These are phyloP conservation scores for Arthroderma sp. DNA, from an alignment of 2,329 filamentous ascomycete genomes.

Conservation along the genomic window DNA sequence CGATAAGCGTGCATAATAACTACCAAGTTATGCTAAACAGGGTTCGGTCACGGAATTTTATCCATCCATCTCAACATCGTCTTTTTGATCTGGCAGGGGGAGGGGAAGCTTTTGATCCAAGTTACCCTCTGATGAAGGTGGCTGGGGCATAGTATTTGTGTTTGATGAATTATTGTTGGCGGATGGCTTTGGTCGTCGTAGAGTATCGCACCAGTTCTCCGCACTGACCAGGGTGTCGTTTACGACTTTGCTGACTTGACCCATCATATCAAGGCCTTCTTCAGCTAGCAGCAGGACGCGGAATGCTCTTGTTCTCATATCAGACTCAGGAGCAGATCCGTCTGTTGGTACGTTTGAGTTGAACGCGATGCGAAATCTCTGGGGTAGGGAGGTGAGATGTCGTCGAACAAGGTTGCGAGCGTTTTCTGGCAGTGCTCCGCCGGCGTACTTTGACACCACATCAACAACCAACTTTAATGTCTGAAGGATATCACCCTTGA, in stretches of 20 bases:
- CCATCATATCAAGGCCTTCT: slow-evolving; percentile 89
- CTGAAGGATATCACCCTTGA: slow-evolving; percentile 61
- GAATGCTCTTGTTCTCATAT: slow-evolving; percentile 50
- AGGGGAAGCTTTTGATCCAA: slow-evolving; percentile 13
- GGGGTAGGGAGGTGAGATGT: slow-evolving; percentile 73
- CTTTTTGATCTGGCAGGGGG: slow-evolving; percentile 15
- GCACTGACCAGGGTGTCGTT: slow-evolving; percentile 83
- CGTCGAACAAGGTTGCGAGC: slow-evolving; percentile 69
- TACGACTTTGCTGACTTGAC: slow-evolving; percentile 75
- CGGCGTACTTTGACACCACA: slow-evolving; percentile 77
- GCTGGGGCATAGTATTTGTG: neutral
- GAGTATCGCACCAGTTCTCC: slow-evolving; percentile 75
- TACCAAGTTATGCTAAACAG: neutral
- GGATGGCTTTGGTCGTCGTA: slow-evolving; percentile 44
- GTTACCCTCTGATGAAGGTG: neutral
- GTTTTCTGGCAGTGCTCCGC: slow-evolving; percentile 83
- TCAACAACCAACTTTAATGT: slow-evolving; percentile 71
- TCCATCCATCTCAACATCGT: slow-evolving; percentile 27
- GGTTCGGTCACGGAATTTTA: slow-evolving; percentile 19
- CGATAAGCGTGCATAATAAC: neutral
- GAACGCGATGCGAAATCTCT: slow-evolving; percentile 65
- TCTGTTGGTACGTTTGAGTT: slow-evolving; percentile 32
- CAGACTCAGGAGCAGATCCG: slow-evolving; percentile 26
- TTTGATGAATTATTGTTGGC: neutral
- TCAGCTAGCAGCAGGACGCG: slow-evolving; percentile 74